A percentile compares a stretch with the other conserved stretches of the same genome.
Evolutionary conservation across 1,284 basidiomycete species (phyloP).

Genomic region (Ceratobasidium theobromae): DNA sequence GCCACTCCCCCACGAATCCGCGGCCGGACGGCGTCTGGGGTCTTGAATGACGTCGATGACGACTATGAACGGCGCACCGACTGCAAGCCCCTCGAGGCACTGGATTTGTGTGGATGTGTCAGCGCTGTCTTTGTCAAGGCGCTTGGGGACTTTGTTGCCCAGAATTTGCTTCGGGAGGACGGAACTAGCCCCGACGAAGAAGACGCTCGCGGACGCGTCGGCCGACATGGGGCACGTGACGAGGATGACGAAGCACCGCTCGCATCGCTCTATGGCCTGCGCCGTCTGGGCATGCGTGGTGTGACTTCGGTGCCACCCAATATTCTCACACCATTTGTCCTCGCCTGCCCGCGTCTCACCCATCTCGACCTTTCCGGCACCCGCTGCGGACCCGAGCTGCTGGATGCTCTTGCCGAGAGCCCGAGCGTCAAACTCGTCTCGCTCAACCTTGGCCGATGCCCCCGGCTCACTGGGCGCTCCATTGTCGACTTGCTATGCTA

Average conservation of each 20-base stretch:
- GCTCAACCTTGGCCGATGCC: conserved; percentile 87
- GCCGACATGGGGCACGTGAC: conserved; percentile 31
- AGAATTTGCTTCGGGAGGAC: conserved; percentile 36
- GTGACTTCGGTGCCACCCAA: conserved; percentile 74
- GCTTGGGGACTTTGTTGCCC: conserved; percentile 73
- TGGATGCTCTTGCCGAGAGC: conserved; percentile 66
- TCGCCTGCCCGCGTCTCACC: conserved; percentile 84
- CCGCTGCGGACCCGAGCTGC: conserved; percentile 74
- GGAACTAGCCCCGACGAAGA: conserved; percentile 26
- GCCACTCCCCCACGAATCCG: conserved; percentile 55
- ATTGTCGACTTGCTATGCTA: conserved; percentile 75
- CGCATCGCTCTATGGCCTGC: conserved; percentile 70
- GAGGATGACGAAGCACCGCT: conserved; percentile 40
- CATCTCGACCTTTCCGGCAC: conserved; percentile 90
- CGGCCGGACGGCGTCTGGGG: conserved; percentile 68
- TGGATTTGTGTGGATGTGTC: conserved; percentile 94
- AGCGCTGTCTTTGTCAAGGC: conserved; percentile 84
- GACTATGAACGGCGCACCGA: conserved; percentile 72
- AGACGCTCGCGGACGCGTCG: conserved; percentile 30
- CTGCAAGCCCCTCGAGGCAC: conserved; percentile 80
- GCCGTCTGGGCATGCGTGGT: conserved; percentile 82
- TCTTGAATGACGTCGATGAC: conserved; percentile 57
- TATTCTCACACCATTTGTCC: conserved; percentile 76
- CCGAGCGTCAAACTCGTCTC: conserved; percentile 68
- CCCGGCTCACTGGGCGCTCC: conserved; percentile 75